phyloP scores from a whole-genome alignment of 2,329 filamentous ascomycete genomes.

The Ilyonectria destructans region DNA sequence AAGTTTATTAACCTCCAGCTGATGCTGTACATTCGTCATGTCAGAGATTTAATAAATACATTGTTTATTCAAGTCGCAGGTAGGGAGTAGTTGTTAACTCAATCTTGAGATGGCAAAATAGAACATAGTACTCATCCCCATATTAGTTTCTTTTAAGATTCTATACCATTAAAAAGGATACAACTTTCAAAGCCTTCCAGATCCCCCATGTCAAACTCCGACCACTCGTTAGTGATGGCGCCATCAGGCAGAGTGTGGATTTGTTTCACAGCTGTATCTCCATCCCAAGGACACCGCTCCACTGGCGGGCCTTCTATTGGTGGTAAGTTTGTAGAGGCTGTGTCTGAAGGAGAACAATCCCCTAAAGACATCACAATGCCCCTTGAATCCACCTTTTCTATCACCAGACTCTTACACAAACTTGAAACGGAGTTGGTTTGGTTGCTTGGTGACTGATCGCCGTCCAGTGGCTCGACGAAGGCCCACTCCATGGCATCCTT shows the following conservation, averaged over 20 bases:
- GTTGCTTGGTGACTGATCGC: not conserved
- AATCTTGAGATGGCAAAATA: too few relatives aligned
- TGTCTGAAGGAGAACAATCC: not conserved
- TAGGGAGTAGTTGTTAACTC: too few relatives aligned
- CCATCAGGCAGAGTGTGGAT: not conserved
- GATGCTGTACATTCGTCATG: too few relatives aligned
- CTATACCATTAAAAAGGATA: not conserved
- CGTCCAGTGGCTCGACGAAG: not conserved
- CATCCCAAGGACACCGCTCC: not conserved
- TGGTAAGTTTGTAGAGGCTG: not conserved
- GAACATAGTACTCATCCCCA: too few relatives aligned
- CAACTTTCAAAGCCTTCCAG: not conserved
- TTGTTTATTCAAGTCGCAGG: too few relatives aligned
- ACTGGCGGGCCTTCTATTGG: not conserved
- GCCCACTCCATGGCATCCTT: slow-evolving; percentile 30
- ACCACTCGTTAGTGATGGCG: not conserved
- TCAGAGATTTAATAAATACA: too few relatives aligned
- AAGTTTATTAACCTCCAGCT: too few relatives aligned
- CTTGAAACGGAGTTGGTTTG: not conserved
- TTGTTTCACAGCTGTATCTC: not conserved
- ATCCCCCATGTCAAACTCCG: not conserved
- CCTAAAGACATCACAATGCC: not conserved
- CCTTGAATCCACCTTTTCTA: too few relatives aligned
- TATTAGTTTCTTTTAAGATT: not conserved
- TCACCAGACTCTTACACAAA: not conserved